These are phyloP conservation scores for Aspergillus sp. DNA, from an alignment of 2,329 filamentous ascomycete genomes.

Conservation along the genomic window DNA sequence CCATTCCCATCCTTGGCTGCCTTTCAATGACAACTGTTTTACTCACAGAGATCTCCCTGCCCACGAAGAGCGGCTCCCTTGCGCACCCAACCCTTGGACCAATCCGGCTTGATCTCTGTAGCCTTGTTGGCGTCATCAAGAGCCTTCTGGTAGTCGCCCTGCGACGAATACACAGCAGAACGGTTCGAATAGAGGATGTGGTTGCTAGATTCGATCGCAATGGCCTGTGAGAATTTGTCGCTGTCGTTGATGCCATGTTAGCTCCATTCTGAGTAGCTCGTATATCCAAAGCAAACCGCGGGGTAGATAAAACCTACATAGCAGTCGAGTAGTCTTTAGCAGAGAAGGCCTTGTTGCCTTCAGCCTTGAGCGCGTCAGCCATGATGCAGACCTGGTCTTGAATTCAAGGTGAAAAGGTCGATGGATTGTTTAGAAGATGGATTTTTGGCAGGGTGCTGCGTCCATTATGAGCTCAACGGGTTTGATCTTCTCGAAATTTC, in stretches of 20 bases:
- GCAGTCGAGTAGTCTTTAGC: conserved; percentile 95
- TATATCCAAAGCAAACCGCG: conserved; percentile 5
- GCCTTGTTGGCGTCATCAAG: conserved; percentile 88
- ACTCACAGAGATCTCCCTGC: conserved; percentile 64
- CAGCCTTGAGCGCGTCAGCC: conserved; percentile 82
- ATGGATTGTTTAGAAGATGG: no score
- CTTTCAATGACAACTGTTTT: not conserved
- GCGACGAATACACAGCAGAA: conserved; percentile 77
- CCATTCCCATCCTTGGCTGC: not conserved
- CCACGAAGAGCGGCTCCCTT: conserved; percentile 90
- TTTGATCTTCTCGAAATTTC: conserved; percentile 41
- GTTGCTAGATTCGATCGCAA: conserved; percentile 76
- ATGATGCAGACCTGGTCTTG: conserved; percentile 34
- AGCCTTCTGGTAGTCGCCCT: conserved; percentile 78
- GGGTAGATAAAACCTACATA: conserved; percentile 57
- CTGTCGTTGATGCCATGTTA: conserved; percentile 38
- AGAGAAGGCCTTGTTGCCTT: conserved; percentile 97
- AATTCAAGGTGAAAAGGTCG: not conserved
- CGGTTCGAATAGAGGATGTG: conserved; percentile 98
- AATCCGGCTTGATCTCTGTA: conserved; percentile 90
- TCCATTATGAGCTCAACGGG: conserved; percentile 15
- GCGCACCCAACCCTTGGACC: conserved; percentile 91
- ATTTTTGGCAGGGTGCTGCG: conserved; percentile 4
- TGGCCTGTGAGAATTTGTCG: conserved; percentile 89
- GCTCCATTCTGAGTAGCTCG: no score